Conservation (phyloP, 2,329 filamentous ascomycete species). For the Ophiocordyceps camponoti-floridani region DNA sequence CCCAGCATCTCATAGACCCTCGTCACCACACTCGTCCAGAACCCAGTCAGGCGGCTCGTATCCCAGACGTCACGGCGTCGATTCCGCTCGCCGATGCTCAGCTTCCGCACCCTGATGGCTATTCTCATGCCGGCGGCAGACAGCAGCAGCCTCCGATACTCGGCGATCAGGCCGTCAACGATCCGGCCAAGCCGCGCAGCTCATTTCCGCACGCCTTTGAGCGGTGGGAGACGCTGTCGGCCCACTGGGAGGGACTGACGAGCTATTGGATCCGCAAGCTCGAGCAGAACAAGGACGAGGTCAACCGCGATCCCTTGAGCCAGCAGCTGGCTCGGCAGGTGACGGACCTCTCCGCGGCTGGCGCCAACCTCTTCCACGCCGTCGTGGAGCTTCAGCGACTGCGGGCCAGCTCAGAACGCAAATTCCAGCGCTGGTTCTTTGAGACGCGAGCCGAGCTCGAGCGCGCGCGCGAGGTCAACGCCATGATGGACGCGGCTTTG, state of each 20-base stretch:
- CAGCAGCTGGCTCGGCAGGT: constrained; percentile 87
- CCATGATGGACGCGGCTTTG: constrained; percentile 59
- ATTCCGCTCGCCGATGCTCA: constrained; percentile 2
- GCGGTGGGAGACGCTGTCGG: constrained; percentile 89
- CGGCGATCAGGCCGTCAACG: constrained; percentile 6
- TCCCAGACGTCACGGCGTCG: constrained; percentile 1
- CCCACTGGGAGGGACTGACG: constrained; percentile 94
- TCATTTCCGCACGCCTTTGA: constrained; percentile 95
- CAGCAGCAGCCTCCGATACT: constrained; percentile 4
- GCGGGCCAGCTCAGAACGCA: constrained; percentile 85
- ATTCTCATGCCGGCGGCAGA: constrained; percentile 1
- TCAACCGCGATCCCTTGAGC: constrained; percentile 65
- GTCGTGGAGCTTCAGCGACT: constrained; percentile 90
- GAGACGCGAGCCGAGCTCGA: constrained; percentile 84
- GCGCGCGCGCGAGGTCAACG: constrained; percentile 64
- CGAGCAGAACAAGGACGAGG: constrained; percentile 76
- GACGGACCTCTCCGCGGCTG: constrained; percentile 89
- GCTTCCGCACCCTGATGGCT: constrained; percentile 1
- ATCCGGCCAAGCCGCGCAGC: constrained; percentile 31
- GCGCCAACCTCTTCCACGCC: constrained; percentile 92
- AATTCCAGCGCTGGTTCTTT: constrained; percentile 98
- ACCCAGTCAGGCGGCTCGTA: constrained; percentile 6
- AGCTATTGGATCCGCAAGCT: constrained; percentile 93
- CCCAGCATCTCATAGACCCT: constrained; percentile 14
- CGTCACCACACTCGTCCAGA: constrained; percentile 12